phyloP scores from a whole-genome alignment of 2,329 filamentous ascomycete species.

The Arthrinium puccinioides region DNA sequence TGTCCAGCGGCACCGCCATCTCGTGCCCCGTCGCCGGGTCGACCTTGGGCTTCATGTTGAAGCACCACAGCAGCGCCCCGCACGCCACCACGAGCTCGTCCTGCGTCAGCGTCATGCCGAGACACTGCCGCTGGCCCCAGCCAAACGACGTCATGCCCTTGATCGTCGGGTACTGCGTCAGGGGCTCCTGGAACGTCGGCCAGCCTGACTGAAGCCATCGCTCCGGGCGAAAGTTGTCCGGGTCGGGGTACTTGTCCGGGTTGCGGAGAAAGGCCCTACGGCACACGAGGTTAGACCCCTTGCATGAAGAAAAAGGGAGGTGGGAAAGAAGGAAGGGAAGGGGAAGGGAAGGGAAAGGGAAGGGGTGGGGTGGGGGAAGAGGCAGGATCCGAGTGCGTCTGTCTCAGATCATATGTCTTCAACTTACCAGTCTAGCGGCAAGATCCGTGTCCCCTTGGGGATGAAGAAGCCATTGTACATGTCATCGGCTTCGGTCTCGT shows the following conservation, averaged over 20 bases:
- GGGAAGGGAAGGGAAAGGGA: too few relatives aligned
- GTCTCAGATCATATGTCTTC: neutral
- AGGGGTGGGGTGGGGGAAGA: too few relatives aligned
- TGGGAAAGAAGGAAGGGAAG: too few relatives aligned
- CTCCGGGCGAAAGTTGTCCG: constrained; percentile 43
- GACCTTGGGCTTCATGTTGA: constrained; percentile 35
- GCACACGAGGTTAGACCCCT: constrained; percentile 5
- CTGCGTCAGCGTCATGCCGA: constrained; percentile 27
- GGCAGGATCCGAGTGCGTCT: too few relatives aligned
- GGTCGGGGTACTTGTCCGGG: constrained; percentile 39
- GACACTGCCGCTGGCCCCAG: constrained; percentile 40
- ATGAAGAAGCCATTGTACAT: constrained; percentile 41
- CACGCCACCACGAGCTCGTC: constrained; percentile 43
- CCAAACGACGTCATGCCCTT: constrained; percentile 47
- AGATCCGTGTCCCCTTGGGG: constrained; percentile 36
- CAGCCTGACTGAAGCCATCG: constrained; percentile 43
- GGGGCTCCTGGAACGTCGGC: constrained; percentile 44
- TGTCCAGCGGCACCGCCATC: constrained; percentile 36
- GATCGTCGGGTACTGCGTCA: constrained; percentile 42
- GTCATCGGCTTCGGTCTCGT: constrained; percentile 43
- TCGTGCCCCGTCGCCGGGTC: constrained; percentile 30
- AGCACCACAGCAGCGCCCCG: constrained; percentile 37
- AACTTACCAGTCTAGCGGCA: constrained; percentile 32
- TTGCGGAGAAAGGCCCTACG: constrained; percentile 44
- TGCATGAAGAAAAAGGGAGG: neutral